Base-by-base conservation (phyloP, 164 flowering plant species). In the Nymphaea colorata region DNA sequence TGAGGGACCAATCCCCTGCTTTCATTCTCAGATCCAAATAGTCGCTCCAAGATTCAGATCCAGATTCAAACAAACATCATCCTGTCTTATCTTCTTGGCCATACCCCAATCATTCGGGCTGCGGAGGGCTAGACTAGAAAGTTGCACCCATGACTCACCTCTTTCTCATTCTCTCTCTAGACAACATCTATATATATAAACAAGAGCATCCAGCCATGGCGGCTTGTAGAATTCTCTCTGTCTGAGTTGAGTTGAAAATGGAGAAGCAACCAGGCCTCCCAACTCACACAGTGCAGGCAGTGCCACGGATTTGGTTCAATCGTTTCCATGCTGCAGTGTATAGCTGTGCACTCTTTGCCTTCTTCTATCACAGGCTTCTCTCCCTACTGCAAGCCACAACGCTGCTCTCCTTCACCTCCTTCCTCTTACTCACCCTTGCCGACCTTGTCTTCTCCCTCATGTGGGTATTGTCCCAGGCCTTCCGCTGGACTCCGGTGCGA, bases 281-380 rank as follows among this genome's bases (percentile, higher is more conserved):
- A 43, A 82, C 87, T 41, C 73, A 85, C 82, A 76, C 82, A 2
- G 47, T 62, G 12, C 55, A 68, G 17, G 75, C 71, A 60, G 66
- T 72, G 6, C 80, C 76, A 8, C 79, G 79, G 18, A 70, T 82
- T 6, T 2, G 43, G 43, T 59, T 75, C 51, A 83, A 86, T 82
- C 91, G 95, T 6, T 51, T 72, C 0, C 88, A 81, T 69, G 82
- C 84, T 2, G 62, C 72, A 0, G 61, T 82, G 51, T 86, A 84
- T 81, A 11, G 75, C 1, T 74, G 61, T 16, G 87, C 83, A 57
- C 62, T 86, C 65, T 4, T 76, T 2, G 72, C 84, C 44, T 73
- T 88, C 4, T 67, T 87, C 76, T 79, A 79, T 59, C 80, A 73
- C 18, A 70, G 66, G 42, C 42, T 42, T 3, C 41, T 55, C 18